These are phyloP conservation scores for Sclerotinia spermophila DNA, from an alignment of 2,329 filamentous ascomycete genomes.

Conservation along the genomic window DNA sequence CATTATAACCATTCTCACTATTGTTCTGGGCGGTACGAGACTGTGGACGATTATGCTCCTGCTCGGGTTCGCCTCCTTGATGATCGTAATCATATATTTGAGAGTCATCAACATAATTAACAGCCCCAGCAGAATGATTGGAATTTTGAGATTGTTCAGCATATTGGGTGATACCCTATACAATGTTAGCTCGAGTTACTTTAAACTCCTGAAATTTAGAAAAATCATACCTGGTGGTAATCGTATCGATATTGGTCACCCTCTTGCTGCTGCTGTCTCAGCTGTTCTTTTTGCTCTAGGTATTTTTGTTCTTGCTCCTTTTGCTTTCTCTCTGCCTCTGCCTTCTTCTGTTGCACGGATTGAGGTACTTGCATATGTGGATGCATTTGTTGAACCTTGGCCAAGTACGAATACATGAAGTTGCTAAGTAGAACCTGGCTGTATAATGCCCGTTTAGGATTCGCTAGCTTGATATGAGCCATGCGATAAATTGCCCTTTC, in stretches of 20 bases:
- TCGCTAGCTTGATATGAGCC: slow-evolving; percentile 98
- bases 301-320: slow-evolving; percentile 40
- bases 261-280: slow-evolving; percentile 36
- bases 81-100: slow-evolving; percentile 50
- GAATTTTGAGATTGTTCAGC: slow-evolving; percentile 36
- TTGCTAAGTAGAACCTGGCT: slow-evolving; percentile 97
- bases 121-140: slow-evolving; percentile 37
- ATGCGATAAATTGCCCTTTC: slow-evolving; percentile 97
- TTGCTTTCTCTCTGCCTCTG: slow-evolving; percentile 52
- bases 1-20: slow-evolving; percentile 33
- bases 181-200: slow-evolving; percentile 20
- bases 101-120: slow-evolving; percentile 46
- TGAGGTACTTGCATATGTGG: slow-evolving; percentile 90
- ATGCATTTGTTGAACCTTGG: slow-evolving; percentile 98
- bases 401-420: slow-evolving; percentile 99
- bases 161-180: slow-evolving; percentile 38
- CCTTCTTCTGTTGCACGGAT: slow-evolving; percentile 68
- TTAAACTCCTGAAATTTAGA: background rate
- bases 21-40: slow-evolving; percentile 37
- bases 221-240: slow-evolving; percentile 37
- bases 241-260: slow-evolving; percentile 38
- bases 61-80: slow-evolving; percentile 38
- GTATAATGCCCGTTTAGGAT: slow-evolving; percentile 83
- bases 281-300: slow-evolving; percentile 35
- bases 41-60: slow-evolving; percentile 34